These are phyloP conservation scores for Pythium utonaiense DNA, from an alignment of 352 stramenopile genomes.

Conservation along the genomic window DNA sequence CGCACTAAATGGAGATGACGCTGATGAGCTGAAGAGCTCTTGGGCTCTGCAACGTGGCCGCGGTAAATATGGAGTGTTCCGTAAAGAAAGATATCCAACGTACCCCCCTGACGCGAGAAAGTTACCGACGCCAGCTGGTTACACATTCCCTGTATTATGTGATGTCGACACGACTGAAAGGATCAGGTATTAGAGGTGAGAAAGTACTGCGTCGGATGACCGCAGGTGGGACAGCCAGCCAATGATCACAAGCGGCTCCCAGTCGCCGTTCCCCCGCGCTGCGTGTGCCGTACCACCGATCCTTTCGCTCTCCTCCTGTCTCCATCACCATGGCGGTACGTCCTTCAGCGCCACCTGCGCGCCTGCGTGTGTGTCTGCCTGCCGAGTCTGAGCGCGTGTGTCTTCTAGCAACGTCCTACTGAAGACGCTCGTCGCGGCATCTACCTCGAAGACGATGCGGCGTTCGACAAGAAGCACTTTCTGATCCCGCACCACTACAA, in stretches of 20 bases:
- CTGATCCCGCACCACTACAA: conserved; percentile 81
- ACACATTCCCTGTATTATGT: not conserved
- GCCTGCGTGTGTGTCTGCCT: not conserved
- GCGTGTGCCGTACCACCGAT: not conserved
- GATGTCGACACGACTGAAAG: not conserved
- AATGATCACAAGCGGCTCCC: not conserved
- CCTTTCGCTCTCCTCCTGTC: not conserved
- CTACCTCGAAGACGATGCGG: conserved; percentile 53
- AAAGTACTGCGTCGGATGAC: no score
- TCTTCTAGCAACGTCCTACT: conserved; percentile 7
- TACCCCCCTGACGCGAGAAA: not conserved
- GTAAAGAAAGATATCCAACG: not conserved
- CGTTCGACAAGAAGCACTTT: conserved; percentile 74
- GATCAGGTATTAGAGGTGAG: not conserved
- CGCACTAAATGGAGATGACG: not conserved
- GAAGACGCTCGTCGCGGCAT: conserved; percentile 45
- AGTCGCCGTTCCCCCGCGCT: not conserved
- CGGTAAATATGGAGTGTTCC: not conserved
- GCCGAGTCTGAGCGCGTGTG: not conserved
- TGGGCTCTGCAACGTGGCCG: not conserved
- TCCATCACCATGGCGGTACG: conserved; percentile 20
- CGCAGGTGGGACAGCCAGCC: not conserved
- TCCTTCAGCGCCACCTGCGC: not conserved
- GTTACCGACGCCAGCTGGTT: not conserved
- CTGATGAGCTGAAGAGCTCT: not conserved